Evolutionary conservation across 805 yeast genomes (phyloP).

Genomic region (Suhomyces sp.): DNA sequence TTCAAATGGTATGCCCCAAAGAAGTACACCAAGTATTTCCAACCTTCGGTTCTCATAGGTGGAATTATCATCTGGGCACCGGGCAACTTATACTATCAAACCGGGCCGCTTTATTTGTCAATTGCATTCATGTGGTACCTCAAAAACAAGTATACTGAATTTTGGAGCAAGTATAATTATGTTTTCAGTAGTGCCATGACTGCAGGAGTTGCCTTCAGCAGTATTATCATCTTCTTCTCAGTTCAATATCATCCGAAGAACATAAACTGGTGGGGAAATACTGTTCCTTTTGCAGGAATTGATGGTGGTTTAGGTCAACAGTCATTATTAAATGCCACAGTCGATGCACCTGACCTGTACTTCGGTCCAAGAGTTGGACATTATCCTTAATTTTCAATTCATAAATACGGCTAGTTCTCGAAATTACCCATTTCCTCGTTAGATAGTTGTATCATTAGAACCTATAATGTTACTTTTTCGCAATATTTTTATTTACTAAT

Average conservation of each 20-base stretch:
- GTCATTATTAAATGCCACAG: constrained; percentile 8
- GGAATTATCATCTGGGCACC: constrained; percentile 32
- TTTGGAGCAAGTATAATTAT: constrained; percentile 39
- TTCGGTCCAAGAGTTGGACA: constrained; percentile 32
- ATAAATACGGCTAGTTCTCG: too few relatives aligned
- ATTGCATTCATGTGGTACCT: constrained; percentile 27
- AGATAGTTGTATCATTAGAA: background rate
- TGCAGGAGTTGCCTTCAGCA: constrained; percentile 35
- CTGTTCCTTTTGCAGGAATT: constrained; percentile 29
- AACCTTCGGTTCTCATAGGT: constrained; percentile 33
- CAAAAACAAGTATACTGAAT: constrained; percentile 24
- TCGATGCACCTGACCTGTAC: constrained; percentile 31
- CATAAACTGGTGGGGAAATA: constrained; percentile 33
- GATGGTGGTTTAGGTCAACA: constrained; percentile 23
- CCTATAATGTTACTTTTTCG: background rate
- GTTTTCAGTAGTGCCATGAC: constrained; percentile 27
- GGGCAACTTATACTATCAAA: constrained; percentile 29
- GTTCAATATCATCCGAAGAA: constrained; percentile 30
- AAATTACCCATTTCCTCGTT: background rate
- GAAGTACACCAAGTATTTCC: constrained; percentile 25
- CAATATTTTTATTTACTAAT: background rate
- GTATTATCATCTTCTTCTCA: constrained; percentile 36
- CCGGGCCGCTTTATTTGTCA: constrained; percentile 27
- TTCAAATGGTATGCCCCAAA: constrained; percentile 15
- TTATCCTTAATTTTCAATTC: constrained; percentile 2